Evolutionary conservation across 1,139 yeast genomes (phyloP).

Genomic region (Scheffersomyces parashehatae): DNA sequence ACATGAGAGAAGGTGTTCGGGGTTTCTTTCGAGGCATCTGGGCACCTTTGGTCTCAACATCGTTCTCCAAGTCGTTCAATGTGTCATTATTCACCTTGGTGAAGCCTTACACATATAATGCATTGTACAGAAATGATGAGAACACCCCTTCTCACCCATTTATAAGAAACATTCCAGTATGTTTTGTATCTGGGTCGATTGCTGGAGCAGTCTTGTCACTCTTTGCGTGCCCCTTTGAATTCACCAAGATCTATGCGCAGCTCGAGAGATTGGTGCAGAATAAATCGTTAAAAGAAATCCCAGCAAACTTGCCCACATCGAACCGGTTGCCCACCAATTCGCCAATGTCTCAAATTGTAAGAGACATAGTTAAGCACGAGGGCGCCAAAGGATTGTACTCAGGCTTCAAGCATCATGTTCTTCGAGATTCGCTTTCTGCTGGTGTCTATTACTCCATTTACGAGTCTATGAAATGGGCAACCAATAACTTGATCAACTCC

Average conservation of each 20-base stretch:
- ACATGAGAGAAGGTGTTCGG: constrained; percentile 58
- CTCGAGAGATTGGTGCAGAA: constrained; percentile 51
- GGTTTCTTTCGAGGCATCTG: constrained; percentile 79
- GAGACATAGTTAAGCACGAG: constrained; percentile 54
- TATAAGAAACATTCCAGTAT: constrained; percentile 60
- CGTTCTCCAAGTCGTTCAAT: constrained; percentile 64
- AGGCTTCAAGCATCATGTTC: constrained; percentile 66
- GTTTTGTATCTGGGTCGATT: constrained; percentile 62
- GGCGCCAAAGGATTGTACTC: constrained; percentile 70
- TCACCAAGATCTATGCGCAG: constrained; percentile 80
- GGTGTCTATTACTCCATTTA: constrained; percentile 75
- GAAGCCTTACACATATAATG: constrained; percentile 49
- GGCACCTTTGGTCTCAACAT: constrained; percentile 69
- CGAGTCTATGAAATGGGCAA: constrained; percentile 63
- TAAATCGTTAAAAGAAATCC: constrained; percentile 16
- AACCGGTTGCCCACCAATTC: constrained; percentile 11
- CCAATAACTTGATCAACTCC: constrained; percentile 33
- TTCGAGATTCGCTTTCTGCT: constrained; percentile 70
- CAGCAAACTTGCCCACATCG: constrained; percentile 7
- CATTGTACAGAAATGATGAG: constrained; percentile 19
- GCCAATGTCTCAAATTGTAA: constrained; percentile 40
- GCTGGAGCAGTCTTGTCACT: constrained; percentile 68
- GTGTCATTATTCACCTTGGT: constrained; percentile 64
- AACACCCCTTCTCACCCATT: constrained; percentile 34
- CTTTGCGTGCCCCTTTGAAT: constrained; percentile 84